Evolutionary conservation across 495 filamentous ascomycete species (phyloP).

Genomic region (Neurospora discreta): DNA sequence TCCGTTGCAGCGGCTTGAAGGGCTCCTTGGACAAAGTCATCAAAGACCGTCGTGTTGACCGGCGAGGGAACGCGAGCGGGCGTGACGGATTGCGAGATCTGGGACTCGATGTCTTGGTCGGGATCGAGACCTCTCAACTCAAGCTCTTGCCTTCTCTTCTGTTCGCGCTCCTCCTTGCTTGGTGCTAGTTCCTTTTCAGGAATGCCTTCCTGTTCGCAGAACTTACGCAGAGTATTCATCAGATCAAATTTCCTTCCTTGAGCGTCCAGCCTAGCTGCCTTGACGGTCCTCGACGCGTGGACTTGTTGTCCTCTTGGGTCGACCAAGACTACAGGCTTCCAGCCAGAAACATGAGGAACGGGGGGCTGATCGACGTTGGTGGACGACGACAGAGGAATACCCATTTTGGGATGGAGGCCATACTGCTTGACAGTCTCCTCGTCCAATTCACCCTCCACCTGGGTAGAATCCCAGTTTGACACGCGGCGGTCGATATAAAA

Average conservation of each 20-base stretch:
- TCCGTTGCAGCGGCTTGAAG: slow-evolving; percentile 12
- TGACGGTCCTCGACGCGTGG: slow-evolving; percentile 32
- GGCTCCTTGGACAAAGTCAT: slow-evolving; percentile 11
- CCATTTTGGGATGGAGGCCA: slow-evolving; percentile 31
- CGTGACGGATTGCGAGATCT: neutral
- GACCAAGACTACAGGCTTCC: slow-evolving; percentile 26
- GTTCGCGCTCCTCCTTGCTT: slow-evolving; percentile 20
- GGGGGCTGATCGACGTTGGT: slow-evolving; percentile 26
- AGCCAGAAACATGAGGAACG: slow-evolving; percentile 17
- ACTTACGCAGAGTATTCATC: slow-evolving; percentile 8
- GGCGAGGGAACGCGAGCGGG: neutral
- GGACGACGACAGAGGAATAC: slow-evolving; percentile 28
- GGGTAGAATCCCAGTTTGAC: slow-evolving; percentile 31
- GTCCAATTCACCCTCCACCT: slow-evolving; percentile 30
- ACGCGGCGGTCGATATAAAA: slow-evolving; percentile 32
- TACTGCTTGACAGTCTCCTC: slow-evolving; percentile 29
- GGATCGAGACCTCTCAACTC: slow-evolving; percentile 18
- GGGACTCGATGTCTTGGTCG: slow-evolving; percentile 4
- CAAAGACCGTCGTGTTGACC: slow-evolving; percentile 5
- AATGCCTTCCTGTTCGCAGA: slow-evolving; percentile 25
- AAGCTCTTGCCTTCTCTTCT: slow-evolving; percentile 15
- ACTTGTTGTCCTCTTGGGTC: slow-evolving; percentile 20
- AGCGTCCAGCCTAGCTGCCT: slow-evolving; percentile 21
- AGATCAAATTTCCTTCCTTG: slow-evolving; percentile 10
- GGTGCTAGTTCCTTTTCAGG: slow-evolving; percentile 23